These are phyloP conservation scores for Pseudocercospora crystallina DNA, from an alignment of 2,329 filamentous ascomycete genomes.

Conservation along the genomic window DNA sequence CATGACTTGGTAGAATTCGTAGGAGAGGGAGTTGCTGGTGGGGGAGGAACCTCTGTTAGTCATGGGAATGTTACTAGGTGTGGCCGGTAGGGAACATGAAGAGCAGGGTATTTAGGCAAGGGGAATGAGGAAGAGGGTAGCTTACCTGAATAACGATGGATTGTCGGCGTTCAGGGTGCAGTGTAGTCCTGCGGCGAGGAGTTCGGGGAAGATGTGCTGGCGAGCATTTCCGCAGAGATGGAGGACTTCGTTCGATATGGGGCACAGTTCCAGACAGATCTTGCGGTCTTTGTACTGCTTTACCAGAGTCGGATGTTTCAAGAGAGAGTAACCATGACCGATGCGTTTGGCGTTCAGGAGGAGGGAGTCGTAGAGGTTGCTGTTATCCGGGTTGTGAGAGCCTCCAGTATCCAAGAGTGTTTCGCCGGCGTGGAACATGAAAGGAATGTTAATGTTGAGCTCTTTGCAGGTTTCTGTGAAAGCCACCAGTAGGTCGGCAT, in stretches of 20 bases:
- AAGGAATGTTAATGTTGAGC: constrained; percentile 60
- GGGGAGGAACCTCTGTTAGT: constrained; percentile 16
- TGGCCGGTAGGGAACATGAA: constrained; percentile 76
- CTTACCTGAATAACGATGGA: constrained; percentile 67
- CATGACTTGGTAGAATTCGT: constrained; percentile 77
- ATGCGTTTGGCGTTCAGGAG: constrained; percentile 67
- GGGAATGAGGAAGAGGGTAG: constrained; percentile 11
- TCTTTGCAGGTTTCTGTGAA: constrained; percentile 56
- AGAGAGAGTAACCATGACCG: constrained; percentile 70
- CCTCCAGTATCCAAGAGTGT: constrained; percentile 64
- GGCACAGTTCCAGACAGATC: constrained; percentile 73
- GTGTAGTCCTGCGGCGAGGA: constrained; percentile 70
- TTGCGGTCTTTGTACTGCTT: constrained; percentile 61
- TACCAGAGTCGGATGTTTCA: constrained; percentile 67
- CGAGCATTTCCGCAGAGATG: constrained; percentile 65
- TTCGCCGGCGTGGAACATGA: constrained; percentile 76
- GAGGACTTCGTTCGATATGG: constrained; percentile 74
- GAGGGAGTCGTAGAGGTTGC: constrained; percentile 68
- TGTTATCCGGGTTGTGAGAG: constrained; percentile 56
- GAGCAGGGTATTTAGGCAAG: constrained; percentile 71
- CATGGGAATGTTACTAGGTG: constrained; percentile 67
- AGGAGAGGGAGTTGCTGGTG: constrained; percentile 65
- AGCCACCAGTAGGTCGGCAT: constrained; percentile 58
- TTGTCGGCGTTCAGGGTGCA: constrained; percentile 76
- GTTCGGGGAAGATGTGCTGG: constrained; percentile 65